These are phyloP conservation scores for Russula sp. DNA, from an alignment of 768 basidiomycete genomes.

Conservation along the genomic window DNA sequence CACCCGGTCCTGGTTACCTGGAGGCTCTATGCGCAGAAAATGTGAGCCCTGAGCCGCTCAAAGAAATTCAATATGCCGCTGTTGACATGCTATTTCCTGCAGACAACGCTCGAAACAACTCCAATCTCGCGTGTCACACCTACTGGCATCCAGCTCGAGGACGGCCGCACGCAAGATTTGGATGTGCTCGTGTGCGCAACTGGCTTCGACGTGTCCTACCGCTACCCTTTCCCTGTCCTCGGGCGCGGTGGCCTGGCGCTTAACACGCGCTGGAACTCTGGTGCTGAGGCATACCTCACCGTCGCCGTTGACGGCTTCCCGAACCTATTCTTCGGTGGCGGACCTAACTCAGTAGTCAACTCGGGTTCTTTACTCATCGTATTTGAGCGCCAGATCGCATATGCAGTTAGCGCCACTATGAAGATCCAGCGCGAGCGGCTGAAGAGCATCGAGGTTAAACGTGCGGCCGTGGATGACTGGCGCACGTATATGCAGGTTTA, in stretches of 20 bases:
- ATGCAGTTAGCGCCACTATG: slow-evolving; percentile 43
- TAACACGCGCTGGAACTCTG: slow-evolving; percentile 39
- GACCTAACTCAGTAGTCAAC: slow-evolving; percentile 51
- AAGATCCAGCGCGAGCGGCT: slow-evolving; percentile 59
- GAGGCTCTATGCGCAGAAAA: slow-evolving; percentile 59
- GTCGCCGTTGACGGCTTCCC: slow-evolving; percentile 60
- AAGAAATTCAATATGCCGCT: too few relatives aligned
- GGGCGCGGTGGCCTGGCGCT: slow-evolving; percentile 47
- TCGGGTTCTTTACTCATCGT: slow-evolving; percentile 47
- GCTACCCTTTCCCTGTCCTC: slow-evolving; percentile 43
- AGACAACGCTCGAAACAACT: slow-evolving; percentile 40
- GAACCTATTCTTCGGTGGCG: slow-evolving; percentile 56
- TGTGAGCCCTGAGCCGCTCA: slow-evolving; percentile 26
- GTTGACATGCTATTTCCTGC: too few relatives aligned
- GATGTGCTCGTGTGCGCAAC: slow-evolving; percentile 58
- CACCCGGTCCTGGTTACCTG: slow-evolving; percentile 61
- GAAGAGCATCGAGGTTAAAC: slow-evolving; percentile 53
- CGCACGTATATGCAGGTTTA: slow-evolving; percentile 49
- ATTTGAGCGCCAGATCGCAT: slow-evolving; percentile 50
- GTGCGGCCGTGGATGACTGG: slow-evolving; percentile 55
- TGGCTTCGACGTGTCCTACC: slow-evolving; percentile 49
- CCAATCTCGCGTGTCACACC: slow-evolving; percentile 45
- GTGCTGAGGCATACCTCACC: slow-evolving; percentile 43
- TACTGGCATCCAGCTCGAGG: slow-evolving; percentile 47
- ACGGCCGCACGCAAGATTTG: slow-evolving; percentile 47